Base-by-base conservation (phyloP, 1,139 yeast genomes). In the Yamadazyma epiphylla region DNA sequence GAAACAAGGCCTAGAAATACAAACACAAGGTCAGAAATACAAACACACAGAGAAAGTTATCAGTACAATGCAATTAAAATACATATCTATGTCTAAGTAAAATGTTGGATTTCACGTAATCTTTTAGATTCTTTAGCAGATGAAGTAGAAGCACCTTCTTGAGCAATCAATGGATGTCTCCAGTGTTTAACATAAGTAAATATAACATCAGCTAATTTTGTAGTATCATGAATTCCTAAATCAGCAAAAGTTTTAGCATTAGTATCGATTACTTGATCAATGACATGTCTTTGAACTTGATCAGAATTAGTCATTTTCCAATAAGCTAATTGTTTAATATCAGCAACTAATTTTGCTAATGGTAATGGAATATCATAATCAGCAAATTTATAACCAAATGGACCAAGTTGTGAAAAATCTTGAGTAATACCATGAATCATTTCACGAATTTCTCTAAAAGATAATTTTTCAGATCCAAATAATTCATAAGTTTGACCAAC, bases 401-500 rank as follows among this genome's bases (percentile, higher is more conserved):
- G 74, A 36, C 80, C 79, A 29, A 68, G 71, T 45, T 74, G 75
- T 36, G 75, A 62, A 49, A 63, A 71, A 46, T 75, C 75, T 49
- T 72, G 76, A 33, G 78, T 79, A 44, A 78, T 75, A 42, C 80
- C 75, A 51, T 76, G 75, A 45, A 85, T 70, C 77, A 82, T 66
- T 49, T 77, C 80, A 58, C 88, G 72, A 38, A 86, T 71, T 55
- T 84, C 85, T 37, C 63, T 60, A 49, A 73, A 70, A n/a, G 80
- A 55, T 55, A 77, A 72, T 47, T 70, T 68, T 54, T 83, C 83
- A 14, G 80, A 74, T n/a, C 95, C 95, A 50, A 64, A 70, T 42
- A 86, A 71, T 60, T 86, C 95, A 55, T 58, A 86, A 30, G 83
- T 73, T 59, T 83, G 74, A 39, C 94, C 95, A 16, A 69, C 70